Conservation (phyloP, 129 eudicot species). For the Flaveria brownii region DNA sequence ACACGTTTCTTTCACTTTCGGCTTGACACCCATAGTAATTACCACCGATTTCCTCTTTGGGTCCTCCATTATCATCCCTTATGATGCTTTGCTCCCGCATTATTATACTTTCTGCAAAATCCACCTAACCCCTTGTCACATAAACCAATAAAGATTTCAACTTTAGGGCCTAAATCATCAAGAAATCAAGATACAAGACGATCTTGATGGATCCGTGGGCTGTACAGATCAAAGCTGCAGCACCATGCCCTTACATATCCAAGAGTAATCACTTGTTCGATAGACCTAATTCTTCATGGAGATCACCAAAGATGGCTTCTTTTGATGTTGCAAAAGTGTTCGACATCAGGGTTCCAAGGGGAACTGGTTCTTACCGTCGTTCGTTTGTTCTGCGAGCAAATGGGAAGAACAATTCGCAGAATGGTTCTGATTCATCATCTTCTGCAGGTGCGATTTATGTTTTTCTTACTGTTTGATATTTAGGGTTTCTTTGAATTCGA, state of each 20-base stretch:
- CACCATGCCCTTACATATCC: conserved; percentile 22
- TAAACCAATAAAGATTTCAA: not conserved
- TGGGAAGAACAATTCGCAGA: conserved; percentile 50
- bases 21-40: conserved; percentile 10
- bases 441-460: conserved; percentile 32
- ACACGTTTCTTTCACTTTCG: conserved; percentile 27
- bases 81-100: conserved; percentile 7
- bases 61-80: conserved; percentile 9
- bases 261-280: conserved; percentile 29
- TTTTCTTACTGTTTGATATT: not conserved
- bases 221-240: conserved; percentile 42
- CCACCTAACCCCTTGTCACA: conserved; percentile 1
- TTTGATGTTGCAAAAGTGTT: conserved; percentile 18
- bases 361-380: conserved; percentile 20
- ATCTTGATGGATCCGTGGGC: conserved; percentile 57
- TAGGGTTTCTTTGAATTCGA: conserved; percentile 8
- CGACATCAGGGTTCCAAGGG: conserved; percentile 33
- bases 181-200: not conserved
- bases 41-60: conserved; percentile 20
- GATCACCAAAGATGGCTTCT: conserved; percentile 24
- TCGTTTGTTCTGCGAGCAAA: conserved; percentile 46
- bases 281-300: conserved; percentile 28
- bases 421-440: conserved; percentile 45
- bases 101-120: conserved; percentile 11
- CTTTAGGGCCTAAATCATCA: not conserved